A percentile compares a stretch with the other conserved stretches of the same genome.
These are phyloP conservation scores for Tetrapisispora taiwanensis DNA, from an alignment of 805 yeast species.

Conservation along the genomic window DNA sequence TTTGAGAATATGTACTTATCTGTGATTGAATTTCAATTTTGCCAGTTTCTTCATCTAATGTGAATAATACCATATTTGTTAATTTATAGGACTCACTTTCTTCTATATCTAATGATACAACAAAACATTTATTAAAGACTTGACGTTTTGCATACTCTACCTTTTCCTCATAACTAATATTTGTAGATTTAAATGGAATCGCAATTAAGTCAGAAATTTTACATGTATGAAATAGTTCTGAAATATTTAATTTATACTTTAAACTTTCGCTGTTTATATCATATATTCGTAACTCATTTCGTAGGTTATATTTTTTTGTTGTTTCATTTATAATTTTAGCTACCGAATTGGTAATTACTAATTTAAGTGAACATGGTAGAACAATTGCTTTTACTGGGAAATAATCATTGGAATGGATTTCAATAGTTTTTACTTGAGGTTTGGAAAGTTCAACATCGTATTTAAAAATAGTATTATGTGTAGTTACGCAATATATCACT, in stretches of 20 bases:
- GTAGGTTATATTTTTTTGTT: slow-evolving; percentile 1
- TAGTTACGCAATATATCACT: neutral
- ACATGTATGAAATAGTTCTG: slow-evolving; percentile 15
- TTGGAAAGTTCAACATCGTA: neutral
- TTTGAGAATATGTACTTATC: slow-evolving; percentile 11
- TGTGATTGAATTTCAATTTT: slow-evolving; percentile 20
- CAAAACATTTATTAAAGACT: slow-evolving; percentile 29
- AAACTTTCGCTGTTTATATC: slow-evolving; percentile 7
- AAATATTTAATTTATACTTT: slow-evolving; percentile 5
- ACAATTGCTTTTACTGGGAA: slow-evolving; percentile 10
- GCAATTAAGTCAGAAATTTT: slow-evolving; percentile 13
- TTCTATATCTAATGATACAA: slow-evolving; percentile 29
- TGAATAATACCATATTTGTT: slow-evolving; percentile 27
- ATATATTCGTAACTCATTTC: slow-evolving; percentile 9
- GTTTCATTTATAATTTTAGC: slow-evolving; percentile 5
- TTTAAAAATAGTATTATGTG: neutral
- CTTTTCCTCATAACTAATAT: slow-evolving; percentile 1
- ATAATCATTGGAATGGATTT: slow-evolving; percentile 3
- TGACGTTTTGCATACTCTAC: slow-evolving; percentile 27
- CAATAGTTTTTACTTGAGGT: neutral
- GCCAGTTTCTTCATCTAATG: slow-evolving; percentile 30
- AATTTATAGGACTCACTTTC: slow-evolving; percentile 22
- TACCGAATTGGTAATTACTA: slow-evolving; percentile 9
- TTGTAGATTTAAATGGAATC: slow-evolving; percentile 7
- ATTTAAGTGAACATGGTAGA: slow-evolving; percentile 11